Base-by-base conservation (phyloP, 257 asterid species). In the Scutellaria galericulata region DNA sequence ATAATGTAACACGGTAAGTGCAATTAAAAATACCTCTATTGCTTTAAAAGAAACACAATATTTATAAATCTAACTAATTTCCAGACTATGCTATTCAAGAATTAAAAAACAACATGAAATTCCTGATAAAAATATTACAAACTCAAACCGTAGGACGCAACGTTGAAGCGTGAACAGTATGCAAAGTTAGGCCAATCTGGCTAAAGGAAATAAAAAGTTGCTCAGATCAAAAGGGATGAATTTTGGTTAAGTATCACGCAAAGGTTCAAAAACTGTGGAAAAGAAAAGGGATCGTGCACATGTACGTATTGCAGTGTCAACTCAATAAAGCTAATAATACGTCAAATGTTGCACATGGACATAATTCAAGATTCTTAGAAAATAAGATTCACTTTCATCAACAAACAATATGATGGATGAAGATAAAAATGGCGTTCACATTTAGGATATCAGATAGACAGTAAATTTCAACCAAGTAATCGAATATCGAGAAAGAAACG, bases 291-390 rank as follows among this genome's bases (percentile, higher is more conserved):
- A 45, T 47, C 62, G 39, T 39, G 69, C 74, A 50, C 74, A 66
- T 60, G 78, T 24, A 63, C 57, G 68, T n/a, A 31, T 68, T 69
- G 73, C 37, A 9, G 83, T 68, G 65, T 47, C 70, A 39, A 62
- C 48, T 68, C 79, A 74, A 12, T 78, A 68, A 73, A 68, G 59
- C 79, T 7, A 68, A 70, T 31, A 22, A 22, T 57, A 78, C 55
- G 53, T 37, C 42, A 6, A 64, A 62, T 69, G 56, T 51, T 24
- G 68, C 83, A 78, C 69, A 44, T 69, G 83, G 58, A 15, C 42
- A 42, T 12, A 70, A 61, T 66, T 71, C 18, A 27, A 46, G 62
- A 64, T 40, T 41, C 69, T 75, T 60, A 27, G 35, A 66, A 40
- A 40, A 57, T 27, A 77, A 65, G 70, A 66, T 4, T 65, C 63